Evolutionary conservation across 2,329 filamentous ascomycete genomes (phyloP).

Genomic region (Venturia carpophila): DNA sequence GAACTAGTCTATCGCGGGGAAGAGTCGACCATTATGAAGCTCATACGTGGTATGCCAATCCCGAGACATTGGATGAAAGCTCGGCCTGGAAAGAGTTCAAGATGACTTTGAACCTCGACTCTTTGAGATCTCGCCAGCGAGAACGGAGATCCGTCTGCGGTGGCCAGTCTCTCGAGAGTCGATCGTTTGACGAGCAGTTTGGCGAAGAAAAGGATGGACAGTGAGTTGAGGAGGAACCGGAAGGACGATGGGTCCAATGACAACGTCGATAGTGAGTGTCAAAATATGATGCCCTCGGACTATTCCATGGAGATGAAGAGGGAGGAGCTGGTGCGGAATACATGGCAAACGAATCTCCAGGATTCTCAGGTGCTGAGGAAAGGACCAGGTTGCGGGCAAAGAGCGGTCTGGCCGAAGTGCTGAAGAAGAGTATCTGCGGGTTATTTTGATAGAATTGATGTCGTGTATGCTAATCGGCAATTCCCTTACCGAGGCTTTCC

Average conservation of each 20-base stretch:
- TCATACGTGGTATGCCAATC: background rate
- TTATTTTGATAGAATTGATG: too few relatives aligned
- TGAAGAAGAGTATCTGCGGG: too few relatives aligned
- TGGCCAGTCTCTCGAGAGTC: background rate
- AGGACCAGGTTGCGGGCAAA: background rate
- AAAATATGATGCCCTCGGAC: background rate
- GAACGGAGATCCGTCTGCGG: background rate
- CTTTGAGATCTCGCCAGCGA: background rate
- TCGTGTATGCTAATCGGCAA: too few relatives aligned
- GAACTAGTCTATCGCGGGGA: background rate
- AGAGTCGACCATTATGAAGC: background rate
- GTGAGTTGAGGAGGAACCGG: too few relatives aligned
- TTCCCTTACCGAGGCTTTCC: too few relatives aligned
- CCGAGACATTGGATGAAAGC: background rate
- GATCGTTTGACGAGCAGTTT: background rate
- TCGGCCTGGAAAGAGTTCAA: background rate
- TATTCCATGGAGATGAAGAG: background rate
- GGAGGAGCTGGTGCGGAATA: background rate
- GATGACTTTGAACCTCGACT: background rate
- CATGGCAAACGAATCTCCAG: background rate
- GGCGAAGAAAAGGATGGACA: background rate
- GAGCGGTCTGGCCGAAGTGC: too few relatives aligned
- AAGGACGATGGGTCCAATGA: background rate
- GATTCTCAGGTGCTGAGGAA: background rate
- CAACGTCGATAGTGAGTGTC: background rate